Evolutionary conservation across 257 asterid species (phyloP), one percentile per base, ranked within the genome.

Genomic region (Scutellaria baicalensis): DNA sequence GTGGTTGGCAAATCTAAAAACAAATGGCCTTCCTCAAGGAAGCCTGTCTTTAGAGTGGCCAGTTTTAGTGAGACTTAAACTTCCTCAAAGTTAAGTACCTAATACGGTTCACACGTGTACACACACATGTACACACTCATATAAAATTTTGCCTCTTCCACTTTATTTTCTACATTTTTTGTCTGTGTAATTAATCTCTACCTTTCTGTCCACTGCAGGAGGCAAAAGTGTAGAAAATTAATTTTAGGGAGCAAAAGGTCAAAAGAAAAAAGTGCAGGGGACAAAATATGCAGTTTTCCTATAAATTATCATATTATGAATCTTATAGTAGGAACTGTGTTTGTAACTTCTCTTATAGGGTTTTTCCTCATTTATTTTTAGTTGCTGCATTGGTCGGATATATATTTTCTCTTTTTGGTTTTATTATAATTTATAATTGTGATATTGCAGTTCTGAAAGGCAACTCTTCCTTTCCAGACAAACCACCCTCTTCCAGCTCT

Each of bases 361-460:
- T 3, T 6, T 71, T 10, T 59, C 58, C 17, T 59, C 27, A 18
- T 40, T 52, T 6, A 9, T 45, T 56, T 38, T 38, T 51, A n/a
- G 12, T 6, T 48, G 35, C 14, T 51, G 20, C 20, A 9, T 47
- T 42, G 59, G 63, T 33, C 35, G 57, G 68, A 47, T 50, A 44
- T 21, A 51, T 45, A 48, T 38, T 39, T 31, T 44, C 56, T 18
- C 6, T 62, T 3, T 45, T 49, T 11, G 31, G 18, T 11, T 21
- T 50, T 64, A 17, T 54, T 58, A 52, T 63, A 21, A 55, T 36
- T 60, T 35, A 68, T 64, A 39, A 61, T 55, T 69, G 47, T 77
- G 64, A 40, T 63, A n/a, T 49, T 89, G 85, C 97, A 94, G 97
- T 94, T 71, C 77, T 91, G 78, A 94, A 91, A 84, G 97, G 97